phyloP scores from a whole-genome alignment of 2,329 filamentous ascomycete genomes.

The Aspergillus fumigatus region DNA sequence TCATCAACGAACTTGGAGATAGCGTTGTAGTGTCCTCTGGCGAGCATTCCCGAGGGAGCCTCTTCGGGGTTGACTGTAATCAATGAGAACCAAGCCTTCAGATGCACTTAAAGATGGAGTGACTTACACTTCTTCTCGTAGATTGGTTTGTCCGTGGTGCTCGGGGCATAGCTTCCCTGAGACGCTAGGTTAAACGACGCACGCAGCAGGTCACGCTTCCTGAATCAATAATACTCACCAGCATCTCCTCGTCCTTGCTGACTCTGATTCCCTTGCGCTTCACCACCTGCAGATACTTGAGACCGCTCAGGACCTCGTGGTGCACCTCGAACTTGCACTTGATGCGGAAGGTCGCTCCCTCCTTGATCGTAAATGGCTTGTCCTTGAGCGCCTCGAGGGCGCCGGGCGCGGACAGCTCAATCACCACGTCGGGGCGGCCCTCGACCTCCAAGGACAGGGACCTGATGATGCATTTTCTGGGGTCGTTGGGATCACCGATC shows the following conservation, averaged over 20 bases:
- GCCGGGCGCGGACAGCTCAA: slow-evolving; percentile 73
- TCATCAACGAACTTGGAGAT: slow-evolving; percentile 91
- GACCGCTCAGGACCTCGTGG: slow-evolving; percentile 88
- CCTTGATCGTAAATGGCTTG: slow-evolving; percentile 96
- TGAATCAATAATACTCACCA: slow-evolving; percentile 56
- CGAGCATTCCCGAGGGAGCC: slow-evolving; percentile 85
- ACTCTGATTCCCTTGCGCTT: slow-evolving; percentile 83
- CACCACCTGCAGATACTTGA: slow-evolving; percentile 94
- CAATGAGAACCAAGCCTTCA: background rate
- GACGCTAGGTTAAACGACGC: background rate
- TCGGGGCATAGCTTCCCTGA: slow-evolving; percentile 88
- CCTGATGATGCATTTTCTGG: slow-evolving; percentile 88
- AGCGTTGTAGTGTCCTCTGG: slow-evolving; percentile 85
- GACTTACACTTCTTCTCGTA: slow-evolving; percentile 88
- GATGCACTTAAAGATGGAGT: background rate
- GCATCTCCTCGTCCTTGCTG: slow-evolving; percentile 96
- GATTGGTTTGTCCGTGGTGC: slow-evolving; percentile 76
- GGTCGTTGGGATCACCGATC: slow-evolving; percentile 72
- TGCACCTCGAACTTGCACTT: slow-evolving; percentile 92
- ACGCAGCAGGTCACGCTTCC: background rate
- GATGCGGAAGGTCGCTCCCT: slow-evolving; percentile 91
- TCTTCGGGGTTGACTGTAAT: slow-evolving; percentile 80
- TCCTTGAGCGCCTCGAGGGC: slow-evolving; percentile 75
- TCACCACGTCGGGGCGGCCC: slow-evolving; percentile 77
- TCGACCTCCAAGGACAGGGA: slow-evolving; percentile 82